Evolutionary conservation across 768 basidiomycete species (phyloP).

Genomic region (Lyophyllum atratum): DNA sequence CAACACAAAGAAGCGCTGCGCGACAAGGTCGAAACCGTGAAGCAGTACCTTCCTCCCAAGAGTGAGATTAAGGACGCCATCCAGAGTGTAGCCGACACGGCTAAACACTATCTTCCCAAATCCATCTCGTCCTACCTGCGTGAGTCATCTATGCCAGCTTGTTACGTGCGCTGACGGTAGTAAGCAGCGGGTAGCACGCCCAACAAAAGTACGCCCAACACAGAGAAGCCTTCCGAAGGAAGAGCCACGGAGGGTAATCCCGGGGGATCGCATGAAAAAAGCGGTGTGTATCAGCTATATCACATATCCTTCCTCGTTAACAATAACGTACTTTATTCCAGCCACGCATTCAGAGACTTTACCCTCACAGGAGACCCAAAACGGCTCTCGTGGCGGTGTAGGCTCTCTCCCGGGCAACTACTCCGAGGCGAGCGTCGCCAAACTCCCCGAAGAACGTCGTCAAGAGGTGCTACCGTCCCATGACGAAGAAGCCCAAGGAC

Average conservation of each 20-base stretch:
- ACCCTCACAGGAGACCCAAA: neutral
- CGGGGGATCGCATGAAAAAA: neutral
- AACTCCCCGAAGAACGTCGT: neutral
- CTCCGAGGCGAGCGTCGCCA: neutral
- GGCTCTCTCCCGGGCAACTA: neutral
- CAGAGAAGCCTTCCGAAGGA: constrained; percentile 51
- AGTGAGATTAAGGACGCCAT: neutral
- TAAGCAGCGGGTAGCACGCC: neutral
- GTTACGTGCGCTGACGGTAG: neutral
- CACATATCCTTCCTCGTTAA: neutral
- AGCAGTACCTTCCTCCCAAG: neutral
- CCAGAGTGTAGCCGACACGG: constrained; percentile 5
- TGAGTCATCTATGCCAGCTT: neutral
- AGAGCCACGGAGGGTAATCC: constrained; percentile 18
- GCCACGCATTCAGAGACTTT: neutral
- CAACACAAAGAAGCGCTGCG: neutral
- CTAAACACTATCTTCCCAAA: constrained; percentile 13
- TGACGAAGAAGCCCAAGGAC: constrained; percentile 2
- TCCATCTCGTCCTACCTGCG: constrained; percentile 8
- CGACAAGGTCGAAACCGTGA: neutral
- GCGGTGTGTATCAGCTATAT: neutral
- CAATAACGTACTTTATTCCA: no score
- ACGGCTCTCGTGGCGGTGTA: neutral
- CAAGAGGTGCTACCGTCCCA: constrained; percentile 5
- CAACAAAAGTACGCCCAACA: constrained; percentile 21